These are phyloP conservation scores for Castanea crenata DNA, from an alignment of 306 rosid species.

Conservation along the genomic window DNA sequence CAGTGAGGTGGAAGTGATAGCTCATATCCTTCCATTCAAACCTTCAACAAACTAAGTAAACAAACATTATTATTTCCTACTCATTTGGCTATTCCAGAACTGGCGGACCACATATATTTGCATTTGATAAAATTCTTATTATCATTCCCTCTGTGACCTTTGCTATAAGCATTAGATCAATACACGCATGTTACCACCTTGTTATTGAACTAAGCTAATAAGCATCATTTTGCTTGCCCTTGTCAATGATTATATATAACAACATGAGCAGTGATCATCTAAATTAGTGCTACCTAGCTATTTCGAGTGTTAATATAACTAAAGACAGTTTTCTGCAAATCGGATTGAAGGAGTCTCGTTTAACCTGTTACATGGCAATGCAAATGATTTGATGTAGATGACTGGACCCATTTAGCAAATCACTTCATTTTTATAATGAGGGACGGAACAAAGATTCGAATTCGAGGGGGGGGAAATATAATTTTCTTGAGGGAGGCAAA, in stretches of 20 bases:
- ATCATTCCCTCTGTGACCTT: background rate
- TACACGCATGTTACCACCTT: background rate
- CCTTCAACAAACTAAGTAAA: background rate
- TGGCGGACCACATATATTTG: background rate
- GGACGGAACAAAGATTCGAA: too few relatives aligned
- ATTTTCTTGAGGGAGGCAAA: too few relatives aligned
- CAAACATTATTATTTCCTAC: conserved; percentile 36
- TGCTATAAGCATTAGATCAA: background rate
- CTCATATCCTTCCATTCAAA: conserved; percentile 4
- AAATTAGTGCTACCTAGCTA: background rate
- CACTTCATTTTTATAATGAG: too few relatives aligned
- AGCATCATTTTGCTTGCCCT: background rate
- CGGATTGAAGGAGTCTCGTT: too few relatives aligned
- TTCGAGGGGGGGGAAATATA: too few relatives aligned
- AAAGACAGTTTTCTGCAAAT: too few relatives aligned
- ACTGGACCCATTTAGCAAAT: too few relatives aligned
- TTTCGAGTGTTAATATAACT: background rate
- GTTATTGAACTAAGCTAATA: background rate
- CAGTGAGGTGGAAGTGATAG: background rate
- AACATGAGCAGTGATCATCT: background rate
- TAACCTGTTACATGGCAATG: too few relatives aligned
- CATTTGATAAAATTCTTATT: background rate
- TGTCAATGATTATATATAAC: background rate
- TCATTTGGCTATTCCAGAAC: conserved; percentile 20
- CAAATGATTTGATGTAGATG: too few relatives aligned